Base-by-base conservation (phyloP, 345 rosid genomes). In the Camelina sativa region DNA sequence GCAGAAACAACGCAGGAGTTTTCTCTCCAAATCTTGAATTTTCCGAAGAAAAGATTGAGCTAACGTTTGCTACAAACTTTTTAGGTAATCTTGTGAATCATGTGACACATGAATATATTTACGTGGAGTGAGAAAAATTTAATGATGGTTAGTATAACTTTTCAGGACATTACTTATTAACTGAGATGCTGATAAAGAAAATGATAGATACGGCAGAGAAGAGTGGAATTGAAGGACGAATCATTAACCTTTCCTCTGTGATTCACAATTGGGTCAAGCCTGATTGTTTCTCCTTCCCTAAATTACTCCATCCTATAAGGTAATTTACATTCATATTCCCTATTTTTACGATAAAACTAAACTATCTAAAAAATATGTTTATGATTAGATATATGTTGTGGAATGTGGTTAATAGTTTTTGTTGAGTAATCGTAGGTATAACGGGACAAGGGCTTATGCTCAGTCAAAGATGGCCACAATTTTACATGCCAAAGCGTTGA, bases 1-100 rank as follows among this genome's bases (percentile, higher is more conserved):
- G 68, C 91, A 94, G 98, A 84, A 94, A 94, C 75, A 94, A 94
- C 75, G 98, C 98, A 2, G 98, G 98, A 16, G 77, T 87, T 28
- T 91, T 77, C 86, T 90, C 95, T 47, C 86, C 84, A 70, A 85
- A 83, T 72, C 78, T 94, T 84, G 96, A 94, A 83, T 94, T 88
- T 79, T 91, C 98, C 0, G 98, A 91, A 62, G 97, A 91, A 69
- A 94, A 94, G 83, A 85, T 91, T 57, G 97, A 94, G 85, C 84
- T 94, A 87, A 91, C 98, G 44, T 91, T 94, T 74, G 96, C 98
- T 16, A 87, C 96, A 44, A 94, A 91, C 73, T 94, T 87, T 81
- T 54, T 94, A 52, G 98, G 98, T 94, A 60, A 72, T 73, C 60
- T 72, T 67, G 10, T 25, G 3, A 60, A 28, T 72, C 32, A 71